phyloP scores from a whole-genome alignment of 306 rosid genomes.

The Dryas drummondii region DNA sequence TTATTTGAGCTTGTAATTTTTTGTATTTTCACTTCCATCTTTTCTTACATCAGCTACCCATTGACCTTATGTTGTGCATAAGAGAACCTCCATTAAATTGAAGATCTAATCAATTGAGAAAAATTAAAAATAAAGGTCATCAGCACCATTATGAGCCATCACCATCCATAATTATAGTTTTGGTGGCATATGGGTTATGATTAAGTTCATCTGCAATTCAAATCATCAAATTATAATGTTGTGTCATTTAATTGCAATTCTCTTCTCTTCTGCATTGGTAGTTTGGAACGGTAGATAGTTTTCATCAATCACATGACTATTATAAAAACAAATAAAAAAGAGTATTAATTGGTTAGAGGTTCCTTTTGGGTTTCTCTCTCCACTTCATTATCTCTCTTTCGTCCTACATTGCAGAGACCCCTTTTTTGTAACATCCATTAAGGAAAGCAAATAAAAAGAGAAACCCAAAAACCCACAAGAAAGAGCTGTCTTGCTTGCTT shows the following conservation, averaged over 20 bases:
- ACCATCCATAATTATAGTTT: conserved; percentile 61
- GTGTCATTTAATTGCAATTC: not conserved
- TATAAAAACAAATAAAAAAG: conserved; percentile 32
- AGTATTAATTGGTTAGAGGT: conserved; percentile 40
- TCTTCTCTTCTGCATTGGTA: conserved; percentile 37
- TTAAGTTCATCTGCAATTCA: conserved; percentile 59
- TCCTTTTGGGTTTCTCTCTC: conserved; percentile 34
- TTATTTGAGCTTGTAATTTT: conserved; percentile 5
- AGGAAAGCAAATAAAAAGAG: conserved; percentile 37
- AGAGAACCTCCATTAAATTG: conserved; percentile 23
- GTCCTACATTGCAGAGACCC: conserved; percentile 27
- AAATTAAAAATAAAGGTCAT: conserved; percentile 19
- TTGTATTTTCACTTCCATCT: not conserved
- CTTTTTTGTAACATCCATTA: conserved; percentile 27
- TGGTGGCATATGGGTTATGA: conserved; percentile 84
- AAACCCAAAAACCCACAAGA: conserved; percentile 37
- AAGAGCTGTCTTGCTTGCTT: conserved; percentile 43
- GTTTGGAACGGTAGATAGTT: conserved; percentile 83
- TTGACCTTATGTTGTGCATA: conserved; percentile 23
- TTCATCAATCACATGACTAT: conserved; percentile 65
- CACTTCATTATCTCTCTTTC: conserved; percentile 22
- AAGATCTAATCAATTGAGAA: conserved; percentile 7
- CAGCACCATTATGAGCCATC: conserved; percentile 28
- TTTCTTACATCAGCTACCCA: conserved; percentile 20
- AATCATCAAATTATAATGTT: conserved; percentile 24